These are phyloP conservation scores for Beauveria australis DNA, from an alignment of 2,329 filamentous ascomycete species.

Conservation along the genomic window DNA sequence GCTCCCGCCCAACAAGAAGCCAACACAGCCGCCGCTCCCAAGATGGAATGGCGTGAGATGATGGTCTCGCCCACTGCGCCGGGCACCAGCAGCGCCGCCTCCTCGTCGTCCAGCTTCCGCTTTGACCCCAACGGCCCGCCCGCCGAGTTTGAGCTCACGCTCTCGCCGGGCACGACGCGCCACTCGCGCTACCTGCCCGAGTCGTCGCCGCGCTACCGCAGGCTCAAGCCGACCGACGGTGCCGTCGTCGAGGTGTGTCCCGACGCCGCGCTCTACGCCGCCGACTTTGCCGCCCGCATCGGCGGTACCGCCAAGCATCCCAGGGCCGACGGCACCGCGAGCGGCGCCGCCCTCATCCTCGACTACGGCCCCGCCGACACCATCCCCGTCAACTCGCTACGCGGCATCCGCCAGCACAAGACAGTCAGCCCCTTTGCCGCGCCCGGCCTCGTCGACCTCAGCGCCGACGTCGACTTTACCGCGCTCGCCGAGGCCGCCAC, in stretches of 20 bases:
- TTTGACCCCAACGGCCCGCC: conserved; percentile 42
- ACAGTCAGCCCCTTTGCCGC: conserved; percentile 70
- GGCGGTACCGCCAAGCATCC: conserved; percentile 53
- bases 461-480: conserved; percentile 87
- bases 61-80: conserved; percentile 62
- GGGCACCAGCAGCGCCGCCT: conserved; percentile 42
- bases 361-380: conserved; percentile 79
- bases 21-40: conserved; percentile 23
- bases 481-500: conserved; percentile 77
- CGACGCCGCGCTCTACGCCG: conserved; percentile 70
- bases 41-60: conserved; percentile 70
- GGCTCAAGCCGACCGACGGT: conserved; percentile 57
- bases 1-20: conserved; percentile 33
- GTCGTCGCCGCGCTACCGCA: conserved; percentile 68
- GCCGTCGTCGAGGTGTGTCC: conserved; percentile 86
- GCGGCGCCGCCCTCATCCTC: conserved; percentile 85
- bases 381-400: conserved; percentile 80
- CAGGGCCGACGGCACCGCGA: conserved; percentile 47
- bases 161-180: conserved; percentile 67
- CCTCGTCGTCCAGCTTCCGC: conserved; percentile 39
- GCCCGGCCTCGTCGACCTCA: conserved; percentile 80
- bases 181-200: conserved; percentile 81
- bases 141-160: conserved; percentile 81
- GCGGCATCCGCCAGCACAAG: conserved; percentile 74
- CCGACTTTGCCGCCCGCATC: conserved; percentile 77